Base-by-base conservation (phyloP, 345 rosid genomes). In the Citrus inodora region DNA sequence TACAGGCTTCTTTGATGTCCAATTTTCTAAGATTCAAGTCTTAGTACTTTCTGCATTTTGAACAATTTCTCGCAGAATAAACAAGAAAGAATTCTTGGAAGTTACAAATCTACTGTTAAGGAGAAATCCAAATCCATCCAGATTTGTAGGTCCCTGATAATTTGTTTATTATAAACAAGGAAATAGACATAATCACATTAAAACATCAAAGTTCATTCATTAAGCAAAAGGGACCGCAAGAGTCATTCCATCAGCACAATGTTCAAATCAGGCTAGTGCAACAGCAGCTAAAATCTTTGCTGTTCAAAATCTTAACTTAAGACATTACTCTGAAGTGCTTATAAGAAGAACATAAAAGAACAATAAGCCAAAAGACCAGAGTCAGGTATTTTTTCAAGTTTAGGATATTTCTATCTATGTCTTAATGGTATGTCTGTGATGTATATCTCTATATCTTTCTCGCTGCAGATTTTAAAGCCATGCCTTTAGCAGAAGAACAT, bases 401-500 rank as follows among this genome's bases (percentile, higher is more conserved):
- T 53, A 17, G 21, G 58, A 53, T 19, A 17, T 17, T 53, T 53
- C 58, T 17, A 53, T 17, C 7, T 17, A 9, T 40, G 51, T 46
- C 51, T 3, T 46, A 0, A 46, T 1, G 14, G 14, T 46, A 11
- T 46, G 17, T 11, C 51, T 11, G 51, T 46, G 14, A 42, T 11
- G 51, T 46, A 1, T 3, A 46, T 13, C 17, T 5, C 58, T 53
- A 53, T 13, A 48, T 53, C 58, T 62, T 62, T 27, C 37, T 28
- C 30, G 67, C 22, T 17, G 17, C 51, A 13, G 51, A 46, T 46
- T 46, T 46, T 46, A 11, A 42, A 32, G n/a, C 2, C 6, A 2
- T 7, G 4, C 70, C 37, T 40, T 33, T 60, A 85, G 24, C 88
- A 85, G 74, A 85, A 85, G 61, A 85, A 83, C 88, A 85, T 83